Evolutionary conservation across 257 asterid genomes (phyloP).

Genomic region (Solanum pinnatisectum): DNA sequence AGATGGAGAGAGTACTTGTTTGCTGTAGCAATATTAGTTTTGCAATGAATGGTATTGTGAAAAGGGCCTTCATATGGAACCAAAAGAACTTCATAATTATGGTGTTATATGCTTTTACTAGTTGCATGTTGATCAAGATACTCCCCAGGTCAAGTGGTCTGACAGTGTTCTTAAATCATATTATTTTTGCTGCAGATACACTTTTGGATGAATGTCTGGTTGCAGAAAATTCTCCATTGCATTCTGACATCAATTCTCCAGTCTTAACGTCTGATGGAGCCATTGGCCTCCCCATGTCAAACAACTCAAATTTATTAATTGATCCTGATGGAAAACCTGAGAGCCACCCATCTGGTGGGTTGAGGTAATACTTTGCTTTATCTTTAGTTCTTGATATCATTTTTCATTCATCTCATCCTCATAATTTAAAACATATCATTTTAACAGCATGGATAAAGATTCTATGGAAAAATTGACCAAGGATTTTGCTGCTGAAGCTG

Average conservation of each 20-base stretch:
- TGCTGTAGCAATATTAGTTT: background rate
- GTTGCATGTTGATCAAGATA: background rate
- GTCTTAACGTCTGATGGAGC: conserved; percentile 40
- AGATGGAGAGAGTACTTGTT: background rate
- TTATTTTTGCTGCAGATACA: conserved; percentile 40
- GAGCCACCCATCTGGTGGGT: conserved; percentile 37
- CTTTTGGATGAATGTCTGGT: conserved; percentile 78
- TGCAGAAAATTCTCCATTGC: conserved; percentile 81
- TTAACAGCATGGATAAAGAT: conserved; percentile 55
- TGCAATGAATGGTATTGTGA: background rate
- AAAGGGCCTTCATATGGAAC: background rate
- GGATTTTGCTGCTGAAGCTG: conserved; percentile 99
- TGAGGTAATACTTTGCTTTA: conserved; percentile 40
- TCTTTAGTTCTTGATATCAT: conserved; percentile 1
- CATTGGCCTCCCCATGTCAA: conserved; percentile 48
- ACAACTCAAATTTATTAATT: conserved; percentile 6
- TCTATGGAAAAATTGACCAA: conserved; percentile 87
- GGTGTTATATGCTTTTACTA: background rate
- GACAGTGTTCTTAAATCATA: background rate
- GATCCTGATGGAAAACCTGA: conserved; percentile 50
- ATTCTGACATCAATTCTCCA: conserved; percentile 46
- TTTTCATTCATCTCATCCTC: background rate
- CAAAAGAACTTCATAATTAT: background rate
- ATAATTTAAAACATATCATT: background rate
- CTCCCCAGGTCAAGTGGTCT: background rate